Evolutionary conservation across 192 early-diverging fungal genomes (phyloP), one percentile per base, ranked within the genome.

Genomic region (Gigaspora rosea): DNA sequence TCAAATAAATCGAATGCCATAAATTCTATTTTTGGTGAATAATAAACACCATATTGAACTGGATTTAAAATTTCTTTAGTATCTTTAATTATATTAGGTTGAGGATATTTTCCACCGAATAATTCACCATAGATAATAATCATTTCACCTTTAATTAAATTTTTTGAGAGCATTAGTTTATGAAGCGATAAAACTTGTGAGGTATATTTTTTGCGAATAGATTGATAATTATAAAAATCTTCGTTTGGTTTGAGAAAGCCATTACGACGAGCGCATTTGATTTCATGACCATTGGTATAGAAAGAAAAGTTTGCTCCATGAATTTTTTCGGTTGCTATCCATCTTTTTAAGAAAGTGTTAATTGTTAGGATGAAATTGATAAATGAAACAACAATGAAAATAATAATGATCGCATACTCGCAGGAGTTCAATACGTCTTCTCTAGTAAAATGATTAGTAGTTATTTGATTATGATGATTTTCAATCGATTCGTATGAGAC

Each of bases 251-350:
- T 8, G 12, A 71, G n/a, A 27, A 20, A 20, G 1, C 7, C 12
- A 27, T 13, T 51, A 15, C 69, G 49, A 16, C 12, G 49, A 2
- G 69, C 69, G 15, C 69, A 71, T 71, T 71, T 22, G 15, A 71
- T 33, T 71, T 49, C 8, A 32, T n/a, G 20, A 16, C 69, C 69
- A 33, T 71, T 52, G 1, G 69, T 71, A 10, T 52, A 33, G 27
- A 71, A 71, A 49, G 69, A 71, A 27, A 71, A 54, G 9, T 56
- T 71, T 27, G 20, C 22, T 0, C 69, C 69, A 52, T 71, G 69
- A 54, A 71, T 56, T 27, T 69, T 46, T 50, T 69, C 67, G 8
- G 36, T 50, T 13, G 33, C 61, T 7, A 63, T 33, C 61, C 61
- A 63, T 0, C 61, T 62, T 4, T 20, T 59, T 59, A 33, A 32